Base-by-base conservation (phyloP, 805 yeast genomes). In the Ogataea ramenticola region DNA sequence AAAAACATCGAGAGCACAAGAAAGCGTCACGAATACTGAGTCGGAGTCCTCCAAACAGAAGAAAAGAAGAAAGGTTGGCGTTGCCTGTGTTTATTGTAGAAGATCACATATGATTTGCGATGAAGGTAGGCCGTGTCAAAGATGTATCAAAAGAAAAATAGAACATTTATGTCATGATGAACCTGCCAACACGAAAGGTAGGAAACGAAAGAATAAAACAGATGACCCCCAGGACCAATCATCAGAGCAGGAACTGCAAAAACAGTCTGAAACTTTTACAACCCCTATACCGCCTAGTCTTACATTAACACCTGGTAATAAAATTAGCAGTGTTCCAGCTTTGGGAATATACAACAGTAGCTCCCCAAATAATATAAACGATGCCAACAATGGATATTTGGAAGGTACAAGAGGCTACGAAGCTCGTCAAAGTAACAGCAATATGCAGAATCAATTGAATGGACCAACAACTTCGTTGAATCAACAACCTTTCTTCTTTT, bases 21-120 rank as follows among this genome's bases (percentile, higher is more conserved):
- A 10, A 24, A 7, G 10, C 10, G 27, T 24, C 27, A 7, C 27
- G 10, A 24, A n/a, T n/a, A 7, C 27, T 24, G 6, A 6, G 10
- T 24, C 27, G 27, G 27, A 24, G 10, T 6, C 27, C 10, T 24
- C 27, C 10, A 6, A 24, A 24, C 27, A 24, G 27, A 24, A 30
- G 35, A 39, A 30, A 47, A 64, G 75, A 43, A 75, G 71, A 61
- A 78, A 80, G 55, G 78, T 75, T 14, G 75, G 68, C 19, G 67
- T 73, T 41, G 95, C 98, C 0, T 90, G 98, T 65, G 84, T 90
- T 1, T 90, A 86, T 57, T 90, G 97, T 60, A 76, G 96, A 34
- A 70, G 98, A 43, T 86, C 96, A 0, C 98, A 90, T 61, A 86
- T 90, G 90, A 85, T 88, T 27, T 90, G 98, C 65, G 96, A 89